Percentiles rank a stretch among this genome's conserved stretches.
Conservation (phyloP, 106 monocot genomes). For the Hemerocallis citrina region DNA sequence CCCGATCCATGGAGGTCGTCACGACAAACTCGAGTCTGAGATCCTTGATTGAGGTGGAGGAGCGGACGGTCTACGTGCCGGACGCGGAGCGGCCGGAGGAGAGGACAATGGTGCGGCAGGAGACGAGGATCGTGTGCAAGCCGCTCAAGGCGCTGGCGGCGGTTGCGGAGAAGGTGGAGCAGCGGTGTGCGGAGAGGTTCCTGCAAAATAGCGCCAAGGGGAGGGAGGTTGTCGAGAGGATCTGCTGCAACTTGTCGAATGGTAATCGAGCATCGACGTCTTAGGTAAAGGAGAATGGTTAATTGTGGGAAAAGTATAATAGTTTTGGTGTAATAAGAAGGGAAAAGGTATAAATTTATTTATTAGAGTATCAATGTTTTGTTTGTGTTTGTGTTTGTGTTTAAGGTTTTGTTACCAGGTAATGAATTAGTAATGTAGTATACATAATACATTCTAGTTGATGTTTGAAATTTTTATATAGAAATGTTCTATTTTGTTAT, state of each 20-base stretch:
- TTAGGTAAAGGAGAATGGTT: too few relatives aligned
- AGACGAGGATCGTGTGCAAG: conserved; percentile 82
- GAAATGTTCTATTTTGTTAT: too few relatives aligned
- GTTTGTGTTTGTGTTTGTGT: too few relatives aligned
- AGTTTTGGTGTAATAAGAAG: too few relatives aligned
- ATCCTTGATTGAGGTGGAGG: conserved; percentile 84
- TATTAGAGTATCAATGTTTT: too few relatives aligned
- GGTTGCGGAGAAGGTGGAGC: conserved; percentile 84
- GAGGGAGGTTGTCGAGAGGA: conserved; percentile 82
- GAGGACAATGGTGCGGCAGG: conserved; percentile 85
- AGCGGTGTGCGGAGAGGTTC: conserved; percentile 85
- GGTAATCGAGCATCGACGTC: too few relatives aligned
- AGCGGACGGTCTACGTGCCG: conserved; percentile 64
- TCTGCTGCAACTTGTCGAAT: conserved; percentile 71
- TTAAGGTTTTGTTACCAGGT: too few relatives aligned
- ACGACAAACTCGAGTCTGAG: conserved; percentile 60
- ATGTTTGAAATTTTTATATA: too few relatives aligned
- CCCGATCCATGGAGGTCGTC: conserved; percentile 76
- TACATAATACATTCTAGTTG: too few relatives aligned
- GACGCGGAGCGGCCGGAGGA: conserved; percentile 55
- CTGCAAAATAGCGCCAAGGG: conserved; percentile 88
- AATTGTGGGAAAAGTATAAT: too few relatives aligned
- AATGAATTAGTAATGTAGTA: too few relatives aligned
- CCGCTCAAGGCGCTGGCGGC: conserved; percentile 79
- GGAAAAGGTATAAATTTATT: too few relatives aligned